Percentiles rank a stretch among this genome's conserved stretches.
These are phyloP conservation scores for Iris macrosiphon DNA, from an alignment of 106 monocot genomes.

Conservation along the genomic window DNA sequence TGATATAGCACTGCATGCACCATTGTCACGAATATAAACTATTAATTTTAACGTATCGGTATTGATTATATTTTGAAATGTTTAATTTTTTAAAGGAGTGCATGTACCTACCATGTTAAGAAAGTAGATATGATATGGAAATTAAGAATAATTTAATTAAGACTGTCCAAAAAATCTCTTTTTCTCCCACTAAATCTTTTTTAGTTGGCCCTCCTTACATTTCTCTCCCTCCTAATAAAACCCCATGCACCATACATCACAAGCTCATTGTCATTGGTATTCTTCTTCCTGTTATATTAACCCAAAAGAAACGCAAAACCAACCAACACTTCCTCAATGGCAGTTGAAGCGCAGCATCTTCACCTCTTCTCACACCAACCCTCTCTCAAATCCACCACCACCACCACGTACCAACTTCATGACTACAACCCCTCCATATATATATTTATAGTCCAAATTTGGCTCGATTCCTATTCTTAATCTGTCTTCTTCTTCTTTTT, in stretches of 20 bases:
- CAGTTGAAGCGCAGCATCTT: slow-evolving; percentile 59
- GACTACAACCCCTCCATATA: no score
- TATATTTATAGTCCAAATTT: slow-evolving; percentile 11
- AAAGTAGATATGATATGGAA: background rate
- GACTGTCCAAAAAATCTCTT: background rate
- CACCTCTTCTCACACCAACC: slow-evolving; percentile 28
- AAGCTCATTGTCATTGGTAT: background rate
- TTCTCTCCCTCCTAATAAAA: background rate
- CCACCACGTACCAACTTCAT: no score
- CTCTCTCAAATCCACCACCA: no score
- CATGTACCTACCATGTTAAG: background rate
- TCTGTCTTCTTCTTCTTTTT: background rate
- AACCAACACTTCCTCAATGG: slow-evolving; percentile 13
- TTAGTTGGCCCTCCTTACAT: background rate
- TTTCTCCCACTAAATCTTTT: background rate
- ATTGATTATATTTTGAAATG: no score
- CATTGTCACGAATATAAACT: background rate
- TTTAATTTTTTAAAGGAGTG: no score
- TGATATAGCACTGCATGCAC: background rate
- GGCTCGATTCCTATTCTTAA: background rate
- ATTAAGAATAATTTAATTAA: background rate
- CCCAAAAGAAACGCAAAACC: background rate
- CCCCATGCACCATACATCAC: slow-evolving; percentile 7
- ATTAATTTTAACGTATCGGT: background rate
- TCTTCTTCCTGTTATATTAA: no score